Evolutionary conservation across 441 rosid genomes (phyloP).

Genomic region (Pelargonium citronellum): DNA sequence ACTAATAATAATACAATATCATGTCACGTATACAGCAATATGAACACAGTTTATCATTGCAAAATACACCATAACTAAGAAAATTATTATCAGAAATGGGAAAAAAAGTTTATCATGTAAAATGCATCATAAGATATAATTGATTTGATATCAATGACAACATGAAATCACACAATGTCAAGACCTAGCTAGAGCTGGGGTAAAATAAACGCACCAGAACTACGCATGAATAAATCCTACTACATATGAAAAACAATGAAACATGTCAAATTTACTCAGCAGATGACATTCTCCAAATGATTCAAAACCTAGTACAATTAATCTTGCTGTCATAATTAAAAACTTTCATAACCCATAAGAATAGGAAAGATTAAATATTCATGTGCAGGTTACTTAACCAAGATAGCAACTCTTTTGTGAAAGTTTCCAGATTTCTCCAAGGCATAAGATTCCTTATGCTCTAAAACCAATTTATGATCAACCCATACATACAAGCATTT

Average conservation of each 20-base stretch:
- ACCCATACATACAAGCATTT: too few species aligned
- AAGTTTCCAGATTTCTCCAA: not conserved
- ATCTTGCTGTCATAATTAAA: not conserved
- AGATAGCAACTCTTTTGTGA: too few species aligned
- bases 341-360: not conserved
- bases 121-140: not conserved
- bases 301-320: not conserved
- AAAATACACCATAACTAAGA: not conserved
- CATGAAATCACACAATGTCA: not conserved
- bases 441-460: not conserved
- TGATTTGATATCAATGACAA: not conserved
- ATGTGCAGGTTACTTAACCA: not conserved
- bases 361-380: not conserved
- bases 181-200: conserved; percentile 1
- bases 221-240: not conserved
- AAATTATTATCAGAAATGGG: not conserved
- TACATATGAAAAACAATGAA: not conserved
- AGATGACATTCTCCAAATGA: not conserved
- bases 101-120: not conserved
- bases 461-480: too few species aligned
- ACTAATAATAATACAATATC: not conserved
- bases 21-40: not conserved
- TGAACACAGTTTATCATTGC: not conserved
- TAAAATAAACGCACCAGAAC: not conserved
- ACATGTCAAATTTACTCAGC: not conserved